A percentile compares a stretch with the other conserved stretches of the same genome.
phyloP scores from a whole-genome alignment of 306 rosid species.

The Trichosanthes truncata region DNA sequence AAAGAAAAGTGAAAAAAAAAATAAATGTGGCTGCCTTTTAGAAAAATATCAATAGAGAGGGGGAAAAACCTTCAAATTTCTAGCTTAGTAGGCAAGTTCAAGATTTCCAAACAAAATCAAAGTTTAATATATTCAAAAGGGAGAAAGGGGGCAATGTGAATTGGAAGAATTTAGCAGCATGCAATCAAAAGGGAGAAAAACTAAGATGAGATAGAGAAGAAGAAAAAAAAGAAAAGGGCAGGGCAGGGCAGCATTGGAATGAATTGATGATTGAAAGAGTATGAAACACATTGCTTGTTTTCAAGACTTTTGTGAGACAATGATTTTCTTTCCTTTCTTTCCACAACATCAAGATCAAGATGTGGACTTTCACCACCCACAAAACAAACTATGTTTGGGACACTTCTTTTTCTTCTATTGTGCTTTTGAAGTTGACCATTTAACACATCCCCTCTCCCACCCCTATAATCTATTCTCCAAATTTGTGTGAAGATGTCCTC shows the following conservation, averaged over 20 bases:
- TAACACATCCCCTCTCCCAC: not conserved
- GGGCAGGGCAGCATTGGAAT: not conserved
- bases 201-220: not conserved
- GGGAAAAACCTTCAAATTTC: not conserved
- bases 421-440: not conserved
- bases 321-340: not conserved
- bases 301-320: constrained; percentile 1
- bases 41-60: not conserved
- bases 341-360: not conserved
- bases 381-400: not conserved
- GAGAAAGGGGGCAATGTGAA: not conserved
- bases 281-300: constrained; percentile 8
- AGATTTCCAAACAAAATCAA: not conserved
- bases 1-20: not conserved
- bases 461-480: not conserved
- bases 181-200: not conserved
- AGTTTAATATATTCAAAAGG: not conserved
- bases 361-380: constrained; percentile 6
- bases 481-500: not conserved
- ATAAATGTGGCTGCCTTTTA: not conserved
- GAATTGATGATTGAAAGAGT: not conserved
- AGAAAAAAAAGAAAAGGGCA: not conserved
- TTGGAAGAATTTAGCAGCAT: not conserved
- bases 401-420: not conserved
- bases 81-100: not conserved